Evolutionary conservation across 345 rosid species (phyloP), one percentile per base, ranked within the genome.

Genomic region (Brassica carinata): DNA sequence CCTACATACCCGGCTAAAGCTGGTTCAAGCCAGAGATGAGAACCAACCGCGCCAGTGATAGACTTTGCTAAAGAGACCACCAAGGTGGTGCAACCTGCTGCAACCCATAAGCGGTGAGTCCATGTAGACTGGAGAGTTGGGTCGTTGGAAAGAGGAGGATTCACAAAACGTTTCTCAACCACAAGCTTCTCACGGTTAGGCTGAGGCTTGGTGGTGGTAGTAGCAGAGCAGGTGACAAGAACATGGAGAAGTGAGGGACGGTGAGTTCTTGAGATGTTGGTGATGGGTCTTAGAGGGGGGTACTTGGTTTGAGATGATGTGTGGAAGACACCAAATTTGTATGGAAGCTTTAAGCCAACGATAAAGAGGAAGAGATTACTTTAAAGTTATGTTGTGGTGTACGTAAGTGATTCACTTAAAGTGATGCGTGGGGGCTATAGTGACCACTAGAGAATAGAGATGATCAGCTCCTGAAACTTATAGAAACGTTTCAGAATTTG

Each of bases 81-180:
- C 72, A 93, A 69, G 0, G 93, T 78, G 69, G 90, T 77, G 89
- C 94, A 91, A 10, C 99, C 98, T 0, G 89, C 83, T 29, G 89
- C 87, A 0, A 93, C 83, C 99, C 94, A 91, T 3, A 83, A 78
- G 2, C 93, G 90, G 80, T 95, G 98, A 5, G 85, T 26, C 98
- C 90, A 88, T 5, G 97, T 89, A 4, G 99, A 95, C 43, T 84
- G 83, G 79, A 90, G 78, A 59, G 78, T n/a, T 14, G 87, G 88
- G 78, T 91, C 98, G 55, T 87, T 77, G 58, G 69, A 70, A 7
- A 62, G 17, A 7, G 89, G 90, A 77, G 77, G 78, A 51, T 29
- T 69, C 4, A 53, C 81, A 15, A 57, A 73, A 68, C 55, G 69
- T 14, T 84, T 75, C 43, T 76, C 43, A 51, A 77, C 26, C 69